These are phyloP conservation scores for Strobilomyces echinocephalus DNA, from an alignment of 768 basidiomycete genomes.

Conservation along the genomic window DNA sequence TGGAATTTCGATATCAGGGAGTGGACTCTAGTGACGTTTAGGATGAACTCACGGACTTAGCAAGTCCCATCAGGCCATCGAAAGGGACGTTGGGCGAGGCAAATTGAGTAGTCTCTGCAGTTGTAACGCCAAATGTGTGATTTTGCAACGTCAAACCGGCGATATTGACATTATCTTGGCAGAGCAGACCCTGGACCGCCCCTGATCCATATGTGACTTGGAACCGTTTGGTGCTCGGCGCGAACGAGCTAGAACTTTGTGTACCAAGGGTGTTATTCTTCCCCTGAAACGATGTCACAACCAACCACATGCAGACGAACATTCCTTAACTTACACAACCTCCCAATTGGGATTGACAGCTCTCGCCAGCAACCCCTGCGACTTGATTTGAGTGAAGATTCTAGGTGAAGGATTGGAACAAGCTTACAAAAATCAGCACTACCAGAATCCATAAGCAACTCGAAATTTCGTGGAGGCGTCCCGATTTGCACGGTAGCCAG, in stretches of 20 bases:
- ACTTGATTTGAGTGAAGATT: neutral
- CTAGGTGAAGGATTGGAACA: neutral
- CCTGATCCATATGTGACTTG: slow-evolving; percentile 68
- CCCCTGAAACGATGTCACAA: slow-evolving; percentile 38
- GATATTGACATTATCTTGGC: slow-evolving; percentile 58
- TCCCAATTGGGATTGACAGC: slow-evolving; percentile 42
- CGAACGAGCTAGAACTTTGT: slow-evolving; percentile 58
- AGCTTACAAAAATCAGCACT: slow-evolving; percentile 55
- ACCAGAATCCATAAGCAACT: slow-evolving; percentile 66
- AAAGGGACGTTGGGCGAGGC: slow-evolving; percentile 45
- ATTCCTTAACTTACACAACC: slow-evolving; percentile 35
- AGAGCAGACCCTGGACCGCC: slow-evolving; percentile 56
- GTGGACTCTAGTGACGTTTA: slow-evolving; percentile 5
- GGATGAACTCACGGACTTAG: slow-evolving; percentile 50
- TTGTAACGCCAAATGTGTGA: slow-evolving; percentile 69
- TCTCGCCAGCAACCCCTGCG: slow-evolving; percentile 49
- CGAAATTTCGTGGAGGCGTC: slow-evolving; percentile 55
- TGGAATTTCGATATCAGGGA: neutral
- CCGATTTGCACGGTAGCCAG: slow-evolving; percentile 59
- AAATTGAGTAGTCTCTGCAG: slow-evolving; percentile 59
- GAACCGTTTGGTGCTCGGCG: slow-evolving; percentile 47
- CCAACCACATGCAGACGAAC: neutral
- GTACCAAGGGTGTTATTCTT: slow-evolving; percentile 65
- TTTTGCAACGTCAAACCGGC: slow-evolving; percentile 53
- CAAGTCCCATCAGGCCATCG: slow-evolving; percentile 77